Conservation (phyloP, 768 basidiomycete genomes). For the Neoboletus magnificus region DNA sequence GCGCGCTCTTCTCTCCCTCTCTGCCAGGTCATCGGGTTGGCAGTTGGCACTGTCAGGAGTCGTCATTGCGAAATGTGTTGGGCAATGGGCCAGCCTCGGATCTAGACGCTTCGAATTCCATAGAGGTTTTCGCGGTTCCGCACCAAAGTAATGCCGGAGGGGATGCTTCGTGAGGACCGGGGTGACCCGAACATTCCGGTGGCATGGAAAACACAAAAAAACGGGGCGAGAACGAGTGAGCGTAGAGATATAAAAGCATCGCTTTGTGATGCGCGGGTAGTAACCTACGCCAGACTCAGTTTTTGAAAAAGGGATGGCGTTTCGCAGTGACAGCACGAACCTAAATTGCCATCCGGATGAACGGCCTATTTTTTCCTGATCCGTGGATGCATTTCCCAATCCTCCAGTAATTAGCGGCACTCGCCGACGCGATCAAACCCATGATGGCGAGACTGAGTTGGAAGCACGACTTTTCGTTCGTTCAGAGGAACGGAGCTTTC, state of each 20-base stretch:
- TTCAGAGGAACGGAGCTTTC: conserved; percentile 3
- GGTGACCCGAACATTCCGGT: neutral
- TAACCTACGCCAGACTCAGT: neutral
- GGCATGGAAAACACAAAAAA: neutral
- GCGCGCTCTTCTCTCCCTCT: neutral
- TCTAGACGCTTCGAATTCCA: conserved; percentile 13
- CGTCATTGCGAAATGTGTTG: neutral
- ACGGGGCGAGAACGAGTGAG: neutral
- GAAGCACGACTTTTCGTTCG: conserved; percentile 2
- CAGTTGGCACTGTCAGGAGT: neutral
- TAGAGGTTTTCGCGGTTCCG: conserved; percentile 14
- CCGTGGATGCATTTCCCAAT: conserved; percentile 16
- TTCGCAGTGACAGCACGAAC: conserved; percentile 4
- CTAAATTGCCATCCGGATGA: conserved; percentile 5
- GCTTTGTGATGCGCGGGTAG: neutral
- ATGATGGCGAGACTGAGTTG: conserved; percentile 8
- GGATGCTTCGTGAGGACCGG: neutral
- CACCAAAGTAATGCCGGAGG: conserved; percentile 1
- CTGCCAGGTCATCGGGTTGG: neutral
- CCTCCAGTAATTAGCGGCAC: conserved; percentile 11
- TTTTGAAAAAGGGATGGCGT: conserved; percentile 4
- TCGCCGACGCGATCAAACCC: conserved; percentile 11
- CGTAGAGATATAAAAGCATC: neutral
- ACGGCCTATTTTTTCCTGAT: conserved; percentile 17
- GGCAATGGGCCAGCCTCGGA: conserved; percentile 10